Evolutionary conservation across 2,329 filamentous ascomycete species (phyloP), one percentile per base, ranked within the genome.

Genomic region (Colletotrichum sp.): DNA sequence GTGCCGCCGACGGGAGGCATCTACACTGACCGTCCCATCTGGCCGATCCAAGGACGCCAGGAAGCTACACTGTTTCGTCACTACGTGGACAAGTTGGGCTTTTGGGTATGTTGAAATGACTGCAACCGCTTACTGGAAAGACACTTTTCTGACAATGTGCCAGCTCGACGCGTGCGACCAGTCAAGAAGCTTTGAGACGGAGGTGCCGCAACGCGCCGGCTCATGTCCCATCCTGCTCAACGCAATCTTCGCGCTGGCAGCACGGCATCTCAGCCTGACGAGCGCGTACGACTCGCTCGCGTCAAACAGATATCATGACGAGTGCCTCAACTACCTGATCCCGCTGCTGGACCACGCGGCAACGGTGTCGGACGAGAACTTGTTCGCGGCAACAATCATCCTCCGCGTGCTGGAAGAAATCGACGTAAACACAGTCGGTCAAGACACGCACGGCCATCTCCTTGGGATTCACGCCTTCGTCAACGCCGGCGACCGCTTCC

Each of bases 371-470:
- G 88, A 91, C 72, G 90, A 91, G 77, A 88, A 90, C 64, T 79
- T 91, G 6, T 86, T 91, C 39, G 89, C 90, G 0, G 89, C 90
- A 0, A 89, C 87, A 0, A 90, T 92, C 36, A 90, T 92, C 12
- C 84, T 92, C 3, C 85, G 91, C 2, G 88, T 90, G 3, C 85
- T 91, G 25, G 90, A 92, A 79, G 90, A 92, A 77, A 88, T 92
- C 75, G 85, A 87, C 72, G 81, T 82, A 12, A 81, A 80, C 1
- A 76, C 80, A 13, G 83, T 85, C 0, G 87, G 87, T 6, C 83
- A 85, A 12, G 86, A 88, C 72, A 84, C 84, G 34, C 88, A 91
- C 68, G 86, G 88, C 73, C 86, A 88, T 71, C 81, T 88, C 2
- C 82, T 86, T 1, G 87, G 86, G 2, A 87, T 89, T 60, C 85